Evolutionary conservation across 768 basidiomycete genomes (phyloP), one percentile per base, ranked within the genome.

Genomic region (Rhizopogon vinicolor): DNA sequence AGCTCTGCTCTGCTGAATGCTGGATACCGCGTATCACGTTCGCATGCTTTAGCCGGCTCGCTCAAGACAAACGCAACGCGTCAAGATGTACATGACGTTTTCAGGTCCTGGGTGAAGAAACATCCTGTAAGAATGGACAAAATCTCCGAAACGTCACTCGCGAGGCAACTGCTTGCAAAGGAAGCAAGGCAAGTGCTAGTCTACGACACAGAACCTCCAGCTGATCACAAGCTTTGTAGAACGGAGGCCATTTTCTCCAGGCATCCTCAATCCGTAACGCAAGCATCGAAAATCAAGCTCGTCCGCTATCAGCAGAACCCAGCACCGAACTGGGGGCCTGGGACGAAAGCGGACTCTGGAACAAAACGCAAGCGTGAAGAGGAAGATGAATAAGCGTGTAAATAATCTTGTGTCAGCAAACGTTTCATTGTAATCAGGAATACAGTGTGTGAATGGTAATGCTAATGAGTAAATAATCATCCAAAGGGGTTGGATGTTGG

Each of bases 241-340:
- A 67, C 70, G 41, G 71, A 78, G 44, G 85, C 91, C n/a, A 81
- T 91, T 64, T 96, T 98, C 66, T 79, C 76, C 14, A 80, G 72
- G 40, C 91, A 98, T 67, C 85, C 89, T 0, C 74, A 81, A 4
- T 80, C 85, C 1, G 76, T 81, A 2, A 82, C 81, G 7, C 70
- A 79, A 13, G 79, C 84, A 6, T 80, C 81, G 18, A 82, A 83
- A 54, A 75, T 90, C 55, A 92, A 91, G 60, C 73, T 96, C 7
- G 89, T 95, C 1, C 79, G 93, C 40, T 97, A 95, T 71, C 93
- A 96, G 68, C 82, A 84, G 58, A 98, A 97, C 65, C 97, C 96
- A 5, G 78, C 84, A n/a, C 78, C 84, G 2, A 80, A 97, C 67
- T 99, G 97, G 97, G 96, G 96, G 0, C 97, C 96, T 0, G 89